These are phyloP conservation scores for Cyberlindnera xylosilytica DNA, from an alignment of 805 yeast species.

Conservation along the genomic window DNA sequence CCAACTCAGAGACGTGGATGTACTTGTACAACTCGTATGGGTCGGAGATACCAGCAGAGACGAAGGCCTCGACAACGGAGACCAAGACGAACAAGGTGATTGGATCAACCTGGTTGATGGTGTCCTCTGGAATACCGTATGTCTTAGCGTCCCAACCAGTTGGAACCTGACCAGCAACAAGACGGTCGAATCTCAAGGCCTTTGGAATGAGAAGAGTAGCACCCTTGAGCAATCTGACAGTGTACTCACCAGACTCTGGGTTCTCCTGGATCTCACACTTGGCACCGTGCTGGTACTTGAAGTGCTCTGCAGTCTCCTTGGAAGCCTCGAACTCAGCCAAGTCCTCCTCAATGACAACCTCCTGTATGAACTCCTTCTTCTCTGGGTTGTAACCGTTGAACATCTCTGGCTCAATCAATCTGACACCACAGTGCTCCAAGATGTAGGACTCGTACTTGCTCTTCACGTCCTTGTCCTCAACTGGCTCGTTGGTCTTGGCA, in stretches of 20 bases:
- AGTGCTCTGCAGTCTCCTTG: conserved; percentile 92
- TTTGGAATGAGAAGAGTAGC: conserved; percentile 90
- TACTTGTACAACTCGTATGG: conserved; percentile 98
- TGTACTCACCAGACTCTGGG: conserved; percentile 86
- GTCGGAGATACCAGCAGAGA: conserved; percentile 93
- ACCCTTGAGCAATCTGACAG: conserved; percentile 89
- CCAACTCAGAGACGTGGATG: conserved; percentile 97
- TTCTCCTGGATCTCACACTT: conserved; percentile 88
- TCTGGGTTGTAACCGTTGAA: conserved; percentile 93
- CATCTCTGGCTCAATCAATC: conserved; percentile 93
- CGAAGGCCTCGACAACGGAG: conserved; percentile 90
- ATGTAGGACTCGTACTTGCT: conserved; percentile 85
- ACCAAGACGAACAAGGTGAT: conserved; percentile 90
- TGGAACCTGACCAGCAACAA: conserved; percentile 83
- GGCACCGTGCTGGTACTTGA: conserved; percentile 91
- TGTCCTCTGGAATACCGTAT: conserved; percentile 94
- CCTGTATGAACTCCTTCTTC: conserved; percentile 91
- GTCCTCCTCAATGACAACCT: conserved; percentile 94
- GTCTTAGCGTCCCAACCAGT: conserved; percentile 96
- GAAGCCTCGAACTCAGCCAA: conserved; percentile 94
- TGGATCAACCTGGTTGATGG: conserved; percentile 92
- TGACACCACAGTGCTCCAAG: conserved; percentile 92
- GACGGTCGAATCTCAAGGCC: conserved; percentile 61
- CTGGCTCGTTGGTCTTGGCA: conserved; percentile 86
- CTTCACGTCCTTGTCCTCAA: conserved; percentile 93